Conservation (phyloP, 2,329 filamentous ascomycete species). For the Aspergillus neotritici region DNA sequence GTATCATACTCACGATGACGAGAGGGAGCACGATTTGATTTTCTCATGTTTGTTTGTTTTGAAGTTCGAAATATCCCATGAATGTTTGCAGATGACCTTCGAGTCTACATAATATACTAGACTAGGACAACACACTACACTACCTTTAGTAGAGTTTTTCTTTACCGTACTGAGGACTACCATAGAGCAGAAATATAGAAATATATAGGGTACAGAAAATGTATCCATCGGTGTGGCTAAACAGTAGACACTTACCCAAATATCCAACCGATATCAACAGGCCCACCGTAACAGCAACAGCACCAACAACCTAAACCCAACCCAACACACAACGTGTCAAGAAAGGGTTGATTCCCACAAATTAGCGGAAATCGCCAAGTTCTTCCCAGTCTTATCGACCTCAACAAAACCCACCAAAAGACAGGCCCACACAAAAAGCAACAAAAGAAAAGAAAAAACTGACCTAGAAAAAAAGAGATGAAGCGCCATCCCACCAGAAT, state of each 20-base stretch:
- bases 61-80: slow-evolving; percentile 19
- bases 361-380: slow-evolving; percentile 28
- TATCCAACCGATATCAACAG: not conserved
- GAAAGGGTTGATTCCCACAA: slow-evolving; percentile 21
- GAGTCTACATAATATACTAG: not conserved
- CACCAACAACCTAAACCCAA: slow-evolving; percentile 8
- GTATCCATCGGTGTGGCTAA: too few relatives aligned
- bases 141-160: too few relatives aligned
- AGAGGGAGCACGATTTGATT: slow-evolving; percentile 22
- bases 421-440: slow-evolving; percentile 10
- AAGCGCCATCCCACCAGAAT: slow-evolving; percentile 78
- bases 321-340: slow-evolving; percentile 7
- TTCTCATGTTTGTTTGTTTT: slow-evolving; percentile 16
- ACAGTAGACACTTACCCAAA: too few relatives aligned
- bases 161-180: too few relatives aligned
- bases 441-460: slow-evolving; percentile 31
- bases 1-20: slow-evolving; percentile 26
- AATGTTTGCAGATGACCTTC: slow-evolving; percentile 9
- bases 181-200: too few relatives aligned
- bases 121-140: too few relatives aligned
- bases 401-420: slow-evolving; percentile 8
- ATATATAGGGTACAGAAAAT: too few relatives aligned
- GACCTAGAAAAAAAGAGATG: slow-evolving; percentile 48
- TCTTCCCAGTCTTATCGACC: slow-evolving; percentile 20
- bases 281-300: not conserved